These are phyloP conservation scores for Chenopodium formosanum DNA, from an alignment of 148 eudicot species.

Conservation along the genomic window DNA sequence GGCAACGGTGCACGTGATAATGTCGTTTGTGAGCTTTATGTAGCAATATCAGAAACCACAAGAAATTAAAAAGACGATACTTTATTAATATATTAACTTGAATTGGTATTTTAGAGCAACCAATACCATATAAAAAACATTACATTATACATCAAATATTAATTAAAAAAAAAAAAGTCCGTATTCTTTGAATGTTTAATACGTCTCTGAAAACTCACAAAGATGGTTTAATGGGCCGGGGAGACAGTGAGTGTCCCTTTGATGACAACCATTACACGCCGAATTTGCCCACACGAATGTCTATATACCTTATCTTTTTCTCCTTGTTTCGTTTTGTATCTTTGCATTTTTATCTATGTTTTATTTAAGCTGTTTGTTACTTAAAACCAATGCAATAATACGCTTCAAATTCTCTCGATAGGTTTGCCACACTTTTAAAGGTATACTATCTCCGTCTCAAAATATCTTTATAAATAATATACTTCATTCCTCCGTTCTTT, in stretches of 20 bases:
- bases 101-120: not conserved
- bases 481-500: no score
- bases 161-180: not conserved
- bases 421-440: not conserved
- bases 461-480: no score
- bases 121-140: not conserved
- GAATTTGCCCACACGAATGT: constrained; percentile 13
- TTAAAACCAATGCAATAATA: not conserved
- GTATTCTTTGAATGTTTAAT: not conserved
- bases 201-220: not conserved
- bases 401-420: no score
- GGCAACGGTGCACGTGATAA: constrained; percentile 25
- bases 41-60: not conserved
- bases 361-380: not conserved
- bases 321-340: not conserved
- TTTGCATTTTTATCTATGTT: not conserved
- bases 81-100: not conserved
- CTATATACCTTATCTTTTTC: not conserved
- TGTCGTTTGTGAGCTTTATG: constrained; percentile 19
- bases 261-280: constrained; percentile 2
- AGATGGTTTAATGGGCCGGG: not conserved
- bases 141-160: not conserved
- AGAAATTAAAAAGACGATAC: not conserved
- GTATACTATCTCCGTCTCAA: no score
- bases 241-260: not conserved